Conservation (phyloP, 2,329 filamentous ascomycete species). For the Madurella fahalii region DNA sequence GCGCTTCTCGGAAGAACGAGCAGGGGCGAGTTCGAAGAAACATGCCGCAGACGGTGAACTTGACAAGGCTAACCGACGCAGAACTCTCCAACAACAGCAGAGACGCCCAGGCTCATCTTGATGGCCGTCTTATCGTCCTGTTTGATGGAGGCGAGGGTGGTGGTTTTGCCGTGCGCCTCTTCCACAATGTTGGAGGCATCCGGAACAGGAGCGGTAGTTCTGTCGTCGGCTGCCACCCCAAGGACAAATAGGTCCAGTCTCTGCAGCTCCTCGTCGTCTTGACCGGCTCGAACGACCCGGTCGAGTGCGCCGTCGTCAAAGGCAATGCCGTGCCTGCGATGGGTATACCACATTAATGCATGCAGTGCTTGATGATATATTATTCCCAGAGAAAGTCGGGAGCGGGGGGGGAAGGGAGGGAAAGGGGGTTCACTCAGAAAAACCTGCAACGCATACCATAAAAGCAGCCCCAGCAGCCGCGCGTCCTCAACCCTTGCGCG, state of each 20-base stretch:
- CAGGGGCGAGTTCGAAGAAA: neutral
- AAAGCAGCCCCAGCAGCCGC: constrained; percentile 50
- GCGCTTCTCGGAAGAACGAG: neutral
- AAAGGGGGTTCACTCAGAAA: neutral
- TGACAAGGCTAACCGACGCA: neutral
- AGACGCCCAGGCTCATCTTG: neutral
- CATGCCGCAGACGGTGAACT: neutral
- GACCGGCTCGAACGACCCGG: constrained; percentile 49
- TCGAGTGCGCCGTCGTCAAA: constrained; percentile 59
- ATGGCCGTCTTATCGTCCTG: neutral
- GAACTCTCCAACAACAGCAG: neutral
- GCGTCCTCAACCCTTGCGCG: constrained; percentile 39
- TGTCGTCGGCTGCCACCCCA: neutral
- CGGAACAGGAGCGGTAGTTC: neutral
- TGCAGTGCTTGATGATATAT: neutral
- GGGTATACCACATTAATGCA: neutral
- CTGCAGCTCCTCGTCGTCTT: constrained; percentile 51
- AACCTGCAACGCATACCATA: constrained; percentile 39
- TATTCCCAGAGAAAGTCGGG: neutral
- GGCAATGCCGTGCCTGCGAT: constrained; percentile 51
- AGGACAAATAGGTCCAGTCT: constrained; percentile 39
- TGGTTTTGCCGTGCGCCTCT: neutral
- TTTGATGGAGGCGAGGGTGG: neutral
- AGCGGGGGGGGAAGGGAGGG: too few species aligned
- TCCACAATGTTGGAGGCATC: neutral